Percentiles rank a stretch among this genome's conserved stretches.
phyloP scores from a whole-genome alignment of 2,329 filamentous ascomycete genomes.

The Plectosphaerella sp. region DNA sequence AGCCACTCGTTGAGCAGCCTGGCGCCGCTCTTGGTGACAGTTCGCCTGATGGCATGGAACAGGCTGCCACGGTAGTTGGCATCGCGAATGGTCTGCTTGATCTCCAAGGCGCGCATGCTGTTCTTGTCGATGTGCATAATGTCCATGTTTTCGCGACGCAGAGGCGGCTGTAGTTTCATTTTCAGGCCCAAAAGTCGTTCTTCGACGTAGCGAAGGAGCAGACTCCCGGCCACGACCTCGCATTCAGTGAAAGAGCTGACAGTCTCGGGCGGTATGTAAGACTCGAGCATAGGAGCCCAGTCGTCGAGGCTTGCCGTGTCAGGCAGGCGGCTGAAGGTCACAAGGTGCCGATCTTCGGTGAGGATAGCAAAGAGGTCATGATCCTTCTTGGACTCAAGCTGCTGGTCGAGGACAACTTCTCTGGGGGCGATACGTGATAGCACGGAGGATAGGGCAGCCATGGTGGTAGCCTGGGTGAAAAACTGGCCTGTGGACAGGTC shows the following conservation, averaged over 20 bases:
- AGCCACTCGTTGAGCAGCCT: constrained; percentile 80
- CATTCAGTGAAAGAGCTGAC: constrained; percentile 54
- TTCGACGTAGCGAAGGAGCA: constrained; percentile 80
- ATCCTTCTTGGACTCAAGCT: constrained; percentile 51
- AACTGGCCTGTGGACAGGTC: constrained; percentile 95
- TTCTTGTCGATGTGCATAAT: constrained; percentile 91
- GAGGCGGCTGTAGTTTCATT: constrained; percentile 79
- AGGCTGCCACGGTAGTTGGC: constrained; percentile 76
- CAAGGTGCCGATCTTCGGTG: constrained; percentile 68
- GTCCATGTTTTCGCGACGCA: constrained; percentile 67
- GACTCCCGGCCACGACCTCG: constrained; percentile 73
- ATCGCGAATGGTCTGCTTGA: constrained; percentile 81
- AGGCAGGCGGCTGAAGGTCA: constrained; percentile 62
- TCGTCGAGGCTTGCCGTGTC: constrained; percentile 47
- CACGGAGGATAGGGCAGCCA: constrained; percentile 70
- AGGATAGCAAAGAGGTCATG: constrained; percentile 64
- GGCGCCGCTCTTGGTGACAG: constrained; percentile 86
- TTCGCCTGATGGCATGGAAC: constrained; percentile 82
- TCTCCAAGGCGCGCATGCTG: constrained; percentile 83
- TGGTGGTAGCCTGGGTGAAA: constrained; percentile 71
- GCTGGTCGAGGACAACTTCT: constrained; percentile 76
- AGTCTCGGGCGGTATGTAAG: constrained; percentile 53
- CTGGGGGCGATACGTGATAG: constrained; percentile 78
- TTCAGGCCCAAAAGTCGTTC: constrained; percentile 71
- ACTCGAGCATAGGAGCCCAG: constrained; percentile 77